A percentile compares a stretch with the other conserved stretches of the same genome.
Evolutionary conservation across 805 yeast genomes (phyloP).

Genomic region (Candida montana): DNA sequence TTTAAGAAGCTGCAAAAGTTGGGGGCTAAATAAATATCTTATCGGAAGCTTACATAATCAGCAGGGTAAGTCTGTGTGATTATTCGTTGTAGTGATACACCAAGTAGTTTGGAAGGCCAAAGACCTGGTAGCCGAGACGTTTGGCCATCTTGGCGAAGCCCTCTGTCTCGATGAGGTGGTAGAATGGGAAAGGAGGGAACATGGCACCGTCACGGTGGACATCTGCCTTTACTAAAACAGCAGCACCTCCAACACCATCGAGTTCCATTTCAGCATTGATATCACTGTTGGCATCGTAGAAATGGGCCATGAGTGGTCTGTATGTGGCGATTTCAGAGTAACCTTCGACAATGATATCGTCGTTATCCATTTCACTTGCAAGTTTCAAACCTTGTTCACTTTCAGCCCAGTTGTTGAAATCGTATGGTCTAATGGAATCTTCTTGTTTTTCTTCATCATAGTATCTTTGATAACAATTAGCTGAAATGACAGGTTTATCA

Average conservation of each 20-base stretch:
- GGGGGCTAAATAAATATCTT: conserved; percentile 3
- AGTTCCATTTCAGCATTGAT: conserved; percentile 65
- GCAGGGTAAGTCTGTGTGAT: background rate
- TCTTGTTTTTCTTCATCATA: conserved; percentile 53
- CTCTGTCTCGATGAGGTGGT: conserved; percentile 94
- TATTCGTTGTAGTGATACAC: conserved; percentile 88
- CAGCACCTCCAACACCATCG: conserved; percentile 99
- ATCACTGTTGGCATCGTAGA: conserved; percentile 64
- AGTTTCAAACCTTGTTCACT: conserved; percentile 72
- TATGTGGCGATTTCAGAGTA: conserved; percentile 90
- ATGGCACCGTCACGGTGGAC: conserved; percentile 99
- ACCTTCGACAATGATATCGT: conserved; percentile 93
- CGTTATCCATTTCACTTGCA: conserved; percentile 70
- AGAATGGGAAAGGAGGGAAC: conserved; percentile 98
- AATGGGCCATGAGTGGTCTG: conserved; percentile 90
- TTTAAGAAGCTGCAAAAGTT: background rate
- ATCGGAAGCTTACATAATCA: conserved; percentile 3
- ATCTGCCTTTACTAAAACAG: conserved; percentile 91
- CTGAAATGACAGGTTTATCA: conserved; percentile 82
- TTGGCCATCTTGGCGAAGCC: conserved; percentile 99
- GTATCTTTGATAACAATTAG: conserved; percentile 89
- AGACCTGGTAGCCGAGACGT: conserved; percentile 84
- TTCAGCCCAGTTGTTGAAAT: conserved; percentile 94
- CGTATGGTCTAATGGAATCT: conserved; percentile 75
- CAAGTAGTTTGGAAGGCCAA: conserved; percentile 90